Base-by-base conservation (phyloP, 495 filamentous ascomycete species). In the Thozetella sp. region DNA sequence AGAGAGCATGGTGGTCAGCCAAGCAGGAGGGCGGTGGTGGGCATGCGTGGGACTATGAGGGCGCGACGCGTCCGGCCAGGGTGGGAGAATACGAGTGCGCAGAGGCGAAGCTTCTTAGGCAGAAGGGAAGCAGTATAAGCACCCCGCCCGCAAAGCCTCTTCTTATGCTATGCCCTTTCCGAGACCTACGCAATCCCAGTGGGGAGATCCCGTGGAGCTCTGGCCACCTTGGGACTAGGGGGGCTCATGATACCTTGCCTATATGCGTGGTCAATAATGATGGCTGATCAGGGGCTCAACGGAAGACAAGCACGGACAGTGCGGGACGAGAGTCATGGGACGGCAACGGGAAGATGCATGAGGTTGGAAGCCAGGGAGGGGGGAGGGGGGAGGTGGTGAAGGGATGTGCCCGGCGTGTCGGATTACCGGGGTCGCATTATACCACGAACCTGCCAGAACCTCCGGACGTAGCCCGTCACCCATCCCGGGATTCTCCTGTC, bases 361-460 rank as follows among this genome's bases (percentile, higher is more conserved):
- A 43, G 37, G 20, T 1, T 10, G 4, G 30, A 15, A 6, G 30
- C 30, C 30, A 37, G 30, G 30, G 30, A 37, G 30, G 30, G 6
- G 30, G 15, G 15, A 37, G 30, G 30, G 30, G n/a, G n/a, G 30
- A 15, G 30, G 15, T 6, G 30, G 6, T 6, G 15, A 37, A 37
- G 30, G 30, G 30, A 15, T n/a, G 20, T 19, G 26, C 9, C n/a
- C 23, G 20, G 25, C 22, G n/a, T 9, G n/a, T 53, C 20, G 19
- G 15, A 40, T 26, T n/a, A 37, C 37, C 25, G 22, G 53, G 46
- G 30, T 24, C 53, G 43, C 45, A 54, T 54, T 62, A 57, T 51
- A 61, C 55, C 57, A 73, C 65, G 40, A 73, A 94, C 95, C 90
- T 99, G 95, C 95, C 95, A 99, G 72, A 99, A 99, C 23, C 95